Base-by-base conservation (phyloP, 169 alveolate species). In the Eimeria acervulina region DNA sequence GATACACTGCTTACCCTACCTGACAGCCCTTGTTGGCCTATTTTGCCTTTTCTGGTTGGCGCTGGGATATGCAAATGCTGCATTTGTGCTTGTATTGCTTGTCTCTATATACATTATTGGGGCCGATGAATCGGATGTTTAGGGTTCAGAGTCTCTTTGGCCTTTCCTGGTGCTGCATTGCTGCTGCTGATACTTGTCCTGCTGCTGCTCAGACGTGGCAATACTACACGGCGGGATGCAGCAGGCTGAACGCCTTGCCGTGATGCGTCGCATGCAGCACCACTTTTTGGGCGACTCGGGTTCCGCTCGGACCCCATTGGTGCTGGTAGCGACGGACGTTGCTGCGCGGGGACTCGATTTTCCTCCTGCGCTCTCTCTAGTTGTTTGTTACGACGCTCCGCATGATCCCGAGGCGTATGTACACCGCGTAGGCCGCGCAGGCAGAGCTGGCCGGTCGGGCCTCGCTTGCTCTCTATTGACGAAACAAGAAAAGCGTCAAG, bases 381-480 rank as follows among this genome's bases (percentile, higher is more conserved):
- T 99, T n/a, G 97, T 99, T 33, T 98, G 98, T 96, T 99, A 97
- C 96, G 99, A 98, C 94, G 98, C 98, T 68, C 99, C 99, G 13
- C 97, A 97, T 94, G 96, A 97, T 28, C 97, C 98, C 33, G 98
- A 97, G 33, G 97, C 97, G 87, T 98, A 99, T 95, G 98, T 98
- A 72, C 99, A 99, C 96, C 98, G 99, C 96, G 97, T 98, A 19
- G 99, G 99, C 6, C 98, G 99, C 93, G 98, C 99, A 31, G 99
- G 99, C 12, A 97, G 99, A 95, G 99, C 99, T 10, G 99, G 99
- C 1, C 97, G 98, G 95, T 83, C 96, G 78, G 99, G 99, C 19
- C 96, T 91, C 55, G 99, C 99, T 12, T 97, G 98, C 74, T 98
- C 99, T 33, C 97, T 98, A 55, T 97, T 97, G 76, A 98, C 99